Base-by-base conservation (phyloP, 2,329 filamentous ascomycete species). In the Alternaria rosae region DNA sequence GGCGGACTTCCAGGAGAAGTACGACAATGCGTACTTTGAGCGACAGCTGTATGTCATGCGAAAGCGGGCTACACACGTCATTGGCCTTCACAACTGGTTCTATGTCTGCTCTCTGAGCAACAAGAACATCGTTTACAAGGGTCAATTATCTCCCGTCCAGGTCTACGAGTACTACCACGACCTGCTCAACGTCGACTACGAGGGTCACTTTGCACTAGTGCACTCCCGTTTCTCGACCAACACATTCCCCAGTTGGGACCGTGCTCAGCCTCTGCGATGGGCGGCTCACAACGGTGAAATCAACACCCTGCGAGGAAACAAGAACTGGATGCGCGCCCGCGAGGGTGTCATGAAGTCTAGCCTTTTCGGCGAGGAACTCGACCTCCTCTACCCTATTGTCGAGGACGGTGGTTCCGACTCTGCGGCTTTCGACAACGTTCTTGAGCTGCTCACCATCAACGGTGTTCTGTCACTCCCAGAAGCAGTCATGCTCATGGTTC, bases 91-190 rank as follows among this genome's bases (percentile, higher is more conserved):
- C 82, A 97, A 97, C 82, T 98, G 94, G 94, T 98, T 98, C 86
- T 98, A 98, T 81, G 86, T 98, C 61, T 98, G 94, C 86, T 97
- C 93, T 52, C 84, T 98, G 70, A 95, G 90, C 81, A 97, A 97
- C 89, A 94, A 94, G 83, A 98, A 98, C 84, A 98, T 98, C 82
- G 92, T 98, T 63, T 98, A 98, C 87, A 98, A 98, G 87, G 94
- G 94, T 67, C 95, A 98, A 80, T 86, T 98, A 69, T 91, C 94
- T 45, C 94, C 94, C 23, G 89, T 94, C 28, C 94, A 98, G 84
- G 94, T 98, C 54, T 98, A 98, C 83, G 91, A 96, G 79, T 98
- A 98, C 85, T 98, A 97, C 83, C 92, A 97, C 81, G 94, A 98
- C 83, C 83, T 98, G 78, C 92, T 97, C 70, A 97, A 95, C 72